These are phyloP conservation scores for Closterium sp. DNA, from an alignment of 139 green algal genomes.

Conservation along the genomic window DNA sequence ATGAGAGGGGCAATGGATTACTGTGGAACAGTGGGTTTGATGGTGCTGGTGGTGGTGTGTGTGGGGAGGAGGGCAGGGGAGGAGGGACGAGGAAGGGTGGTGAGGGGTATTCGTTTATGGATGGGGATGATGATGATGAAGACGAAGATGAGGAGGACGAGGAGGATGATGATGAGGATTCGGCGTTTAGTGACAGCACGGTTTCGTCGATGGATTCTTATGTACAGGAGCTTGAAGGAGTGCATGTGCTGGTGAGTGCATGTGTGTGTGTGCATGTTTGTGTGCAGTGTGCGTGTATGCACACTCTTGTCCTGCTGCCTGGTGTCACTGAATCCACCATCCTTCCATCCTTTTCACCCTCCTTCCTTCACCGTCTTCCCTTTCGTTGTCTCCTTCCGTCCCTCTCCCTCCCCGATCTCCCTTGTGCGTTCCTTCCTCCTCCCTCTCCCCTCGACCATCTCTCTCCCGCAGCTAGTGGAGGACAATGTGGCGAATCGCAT, in stretches of 20 bases:
- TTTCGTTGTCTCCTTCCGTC: neutral
- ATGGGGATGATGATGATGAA: neutral
- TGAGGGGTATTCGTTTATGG: neutral
- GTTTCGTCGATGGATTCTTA: neutral
- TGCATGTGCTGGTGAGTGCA: slow-evolving; percentile 7
- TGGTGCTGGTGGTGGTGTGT: neutral
- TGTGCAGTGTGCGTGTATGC: neutral
- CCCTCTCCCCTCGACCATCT: neutral
- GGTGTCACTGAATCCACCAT: neutral
- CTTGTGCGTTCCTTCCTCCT: neutral
- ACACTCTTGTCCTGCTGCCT: neutral
- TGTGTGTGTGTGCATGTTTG: neutral
- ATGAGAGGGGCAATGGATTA: neutral
- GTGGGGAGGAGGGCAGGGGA: neutral
- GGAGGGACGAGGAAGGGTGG: neutral
- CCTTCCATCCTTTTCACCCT: neutral
- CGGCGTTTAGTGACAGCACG: neutral
- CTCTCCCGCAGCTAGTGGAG: slow-evolving; percentile 6
- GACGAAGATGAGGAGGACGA: neutral
- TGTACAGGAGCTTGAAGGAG: slow-evolving; percentile 3
- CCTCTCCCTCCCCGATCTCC: no score
- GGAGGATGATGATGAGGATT: neutral
- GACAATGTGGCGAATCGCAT: slow-evolving; percentile 58
- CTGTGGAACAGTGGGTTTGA: neutral
- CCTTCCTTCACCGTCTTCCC: neutral